Base-by-base conservation (phyloP, 106 monocot species). In the Amphibolis antarctica region DNA sequence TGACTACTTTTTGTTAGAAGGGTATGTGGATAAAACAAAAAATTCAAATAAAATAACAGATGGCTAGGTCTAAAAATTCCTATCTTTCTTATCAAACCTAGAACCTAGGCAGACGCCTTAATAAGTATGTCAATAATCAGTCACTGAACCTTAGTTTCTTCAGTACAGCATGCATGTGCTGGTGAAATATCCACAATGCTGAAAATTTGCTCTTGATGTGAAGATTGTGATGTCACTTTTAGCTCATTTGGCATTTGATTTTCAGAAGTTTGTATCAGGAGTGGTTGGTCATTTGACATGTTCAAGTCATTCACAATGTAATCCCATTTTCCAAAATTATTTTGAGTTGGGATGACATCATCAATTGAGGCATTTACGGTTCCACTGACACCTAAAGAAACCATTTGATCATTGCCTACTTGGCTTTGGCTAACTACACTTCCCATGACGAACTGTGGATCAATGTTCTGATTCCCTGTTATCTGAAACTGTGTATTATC, bases 151-250 rank as follows among this genome's bases (percentile, higher is more conserved):
- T 91, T 91, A 22, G 90, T 87, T 73, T 80, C 78, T 46, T 81
- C 74, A 42, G 65, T 73, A 62, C 66, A 69, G 70, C 80, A 89
- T 68, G 79, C 79, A 83, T 89, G 84, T 64, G 53, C 55, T 26
- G 89, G 94, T 28, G 94, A 89, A 48, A 89, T 70, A 1, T 86
- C 86, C 22, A 71, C 76, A 31, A 93, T 82, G 65, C 2, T 73
- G 63, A 86, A 86, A 51, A 78, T 13, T 26, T 36, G 70, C 42
- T 65, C 46, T 46, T 65, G 53, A 31, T 12, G 29, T 10, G 42
- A 75, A 14, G 74, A 62, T 14, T 44, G 12, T 63, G 67, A 30
- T 13, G 30, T 70, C 26, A 19, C 6, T 14, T 19, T 15, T 46
- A 42, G 28, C 58, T 66, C 46, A 55, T 67, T 74, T 59, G 27